Evolutionary conservation across 2,329 filamentous ascomycete genomes (phyloP).

Genomic region (Aureobasidium uvarum): DNA sequence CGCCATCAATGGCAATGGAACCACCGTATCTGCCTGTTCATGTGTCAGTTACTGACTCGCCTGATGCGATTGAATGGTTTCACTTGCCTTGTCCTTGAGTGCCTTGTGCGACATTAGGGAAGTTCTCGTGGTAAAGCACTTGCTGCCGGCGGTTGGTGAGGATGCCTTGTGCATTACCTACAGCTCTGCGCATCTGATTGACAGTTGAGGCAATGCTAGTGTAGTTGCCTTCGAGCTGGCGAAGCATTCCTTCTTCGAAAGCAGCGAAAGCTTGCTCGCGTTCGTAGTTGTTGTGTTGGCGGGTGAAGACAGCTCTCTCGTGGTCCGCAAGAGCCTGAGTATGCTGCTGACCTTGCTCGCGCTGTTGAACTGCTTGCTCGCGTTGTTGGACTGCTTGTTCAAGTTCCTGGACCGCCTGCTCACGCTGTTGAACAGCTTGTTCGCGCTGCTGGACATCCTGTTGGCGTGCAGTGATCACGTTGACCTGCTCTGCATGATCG

Average conservation of each 20-base stretch:
- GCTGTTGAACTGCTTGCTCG: neutral
- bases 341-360: neutral
- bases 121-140: conserved; percentile 15
- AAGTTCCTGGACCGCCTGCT: neutral
- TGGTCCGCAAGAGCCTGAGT: neutral
- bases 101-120: neutral
- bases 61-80: neutral
- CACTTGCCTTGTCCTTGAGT: neutral
- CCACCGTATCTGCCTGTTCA: conserved; percentile 7
- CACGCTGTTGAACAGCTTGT: neutral
- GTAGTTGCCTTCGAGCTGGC: conserved; percentile 3
- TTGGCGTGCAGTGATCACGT: neutral
- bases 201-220: neutral
- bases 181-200: neutral
- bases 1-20: conserved; percentile 24
- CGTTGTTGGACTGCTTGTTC: neutral
- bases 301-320: neutral
- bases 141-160: conserved; percentile 18
- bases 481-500: neutral
- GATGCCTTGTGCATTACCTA: neutral
- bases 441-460: neutral
- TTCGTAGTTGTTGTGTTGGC: neutral
- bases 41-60: neutral
- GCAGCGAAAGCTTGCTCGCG: conserved; percentile 5
- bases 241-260: conserved; percentile 8